phyloP scores from a whole-genome alignment of 1,284 basidiomycete species.

The Dichomitus squalens region DNA sequence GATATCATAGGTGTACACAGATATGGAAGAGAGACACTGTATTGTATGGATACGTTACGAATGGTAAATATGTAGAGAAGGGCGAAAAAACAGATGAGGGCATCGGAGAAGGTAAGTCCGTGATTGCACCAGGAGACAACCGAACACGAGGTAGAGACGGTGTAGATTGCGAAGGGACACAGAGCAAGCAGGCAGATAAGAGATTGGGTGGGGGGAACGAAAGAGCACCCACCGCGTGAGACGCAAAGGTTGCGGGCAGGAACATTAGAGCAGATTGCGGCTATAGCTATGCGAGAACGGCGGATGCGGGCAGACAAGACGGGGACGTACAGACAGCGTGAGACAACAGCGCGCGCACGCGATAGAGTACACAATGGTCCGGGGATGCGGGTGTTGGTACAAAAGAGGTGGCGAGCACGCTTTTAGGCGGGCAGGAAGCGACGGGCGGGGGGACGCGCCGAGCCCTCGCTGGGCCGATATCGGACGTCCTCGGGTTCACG shows the following conservation, averaged over 20 bases:
- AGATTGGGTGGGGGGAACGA: neutral
- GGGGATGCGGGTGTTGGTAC: conserved; percentile 1
- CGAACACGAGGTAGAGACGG: neutral
- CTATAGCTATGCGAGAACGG: conserved; percentile 13
- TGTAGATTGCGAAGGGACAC: conserved; percentile 5
- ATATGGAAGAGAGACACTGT: conserved; percentile 6
- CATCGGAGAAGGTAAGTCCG: neutral
- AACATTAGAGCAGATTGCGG: neutral
- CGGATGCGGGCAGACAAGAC: conserved; percentile 5
- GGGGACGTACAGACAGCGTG: conserved; percentile 8
- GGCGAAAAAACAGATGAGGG: neutral
- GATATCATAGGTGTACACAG: conserved; percentile 19
- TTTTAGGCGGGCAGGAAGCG: conserved; percentile 3
- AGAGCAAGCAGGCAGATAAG: neutral
- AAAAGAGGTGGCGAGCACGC: conserved; percentile 8
- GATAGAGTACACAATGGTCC: conserved; percentile 10
- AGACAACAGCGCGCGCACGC: conserved; percentile 2
- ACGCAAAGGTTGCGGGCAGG: neutral
- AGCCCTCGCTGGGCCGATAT: neutral
- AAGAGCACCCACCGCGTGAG: neutral
- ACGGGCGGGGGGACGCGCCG: neutral
- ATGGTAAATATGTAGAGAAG: conserved; percentile 18
- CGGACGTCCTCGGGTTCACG: neutral
- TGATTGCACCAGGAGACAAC: neutral
- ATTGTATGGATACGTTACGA: conserved; percentile 20